Conservation (phyloP, 345 rosid genomes). For the Populus simonii region DNA sequence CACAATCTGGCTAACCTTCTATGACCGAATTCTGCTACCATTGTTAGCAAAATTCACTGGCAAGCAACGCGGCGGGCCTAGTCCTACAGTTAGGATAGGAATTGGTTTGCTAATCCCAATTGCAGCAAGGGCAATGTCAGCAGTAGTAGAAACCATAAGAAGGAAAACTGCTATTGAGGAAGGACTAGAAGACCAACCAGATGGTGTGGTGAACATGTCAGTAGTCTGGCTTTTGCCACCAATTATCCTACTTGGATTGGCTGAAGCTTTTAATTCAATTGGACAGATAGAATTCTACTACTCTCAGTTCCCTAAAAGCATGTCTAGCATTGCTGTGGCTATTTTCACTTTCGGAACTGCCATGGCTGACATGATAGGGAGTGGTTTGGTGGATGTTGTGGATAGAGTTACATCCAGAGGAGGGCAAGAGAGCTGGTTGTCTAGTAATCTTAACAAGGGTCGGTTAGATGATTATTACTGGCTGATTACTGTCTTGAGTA, state of each 20-base stretch:
- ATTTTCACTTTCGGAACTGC: conserved; percentile 15
- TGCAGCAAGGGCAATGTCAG: not conserved
- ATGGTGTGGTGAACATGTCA: not conserved
- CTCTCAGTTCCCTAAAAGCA: conserved; percentile 23
- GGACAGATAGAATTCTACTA: conserved; percentile 28
- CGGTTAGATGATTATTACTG: conserved; percentile 22
- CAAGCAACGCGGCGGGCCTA: not conserved
- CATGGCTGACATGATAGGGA: conserved; percentile 1
- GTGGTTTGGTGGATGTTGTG: conserved; percentile 11
- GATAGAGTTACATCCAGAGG: conserved; percentile 1
- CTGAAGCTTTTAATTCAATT: conserved; percentile 19
- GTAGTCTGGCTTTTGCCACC: not conserved
- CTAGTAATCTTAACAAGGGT: conserved; percentile 21
- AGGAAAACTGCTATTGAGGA: not conserved
- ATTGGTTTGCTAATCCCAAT: not conserved
- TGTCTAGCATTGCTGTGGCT: conserved; percentile 23
- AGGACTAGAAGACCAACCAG: not conserved
- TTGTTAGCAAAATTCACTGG: not conserved
- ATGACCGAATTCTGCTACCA: not conserved
- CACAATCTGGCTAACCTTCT: not conserved
- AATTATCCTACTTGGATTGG: conserved; percentile 13
- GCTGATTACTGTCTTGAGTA: conserved; percentile 6
- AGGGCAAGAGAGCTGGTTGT: conserved; percentile 26
- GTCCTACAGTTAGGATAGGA: not conserved
- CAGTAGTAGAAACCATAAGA: not conserved